phyloP scores from a whole-genome alignment of 2,329 filamentous ascomycete genomes.

The Chaetomiaceae sp. region DNA sequence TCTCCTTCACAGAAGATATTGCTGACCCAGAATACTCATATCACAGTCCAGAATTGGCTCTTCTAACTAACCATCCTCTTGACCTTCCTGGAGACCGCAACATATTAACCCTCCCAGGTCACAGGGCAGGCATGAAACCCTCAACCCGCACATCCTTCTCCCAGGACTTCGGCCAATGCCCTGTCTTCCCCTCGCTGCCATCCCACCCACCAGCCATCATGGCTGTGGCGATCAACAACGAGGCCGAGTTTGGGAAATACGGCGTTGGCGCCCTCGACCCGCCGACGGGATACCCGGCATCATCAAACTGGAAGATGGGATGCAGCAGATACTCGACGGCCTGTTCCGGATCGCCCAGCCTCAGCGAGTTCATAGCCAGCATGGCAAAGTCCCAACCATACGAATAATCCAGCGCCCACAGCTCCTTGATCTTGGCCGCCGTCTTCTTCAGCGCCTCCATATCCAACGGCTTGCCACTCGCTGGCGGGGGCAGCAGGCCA shows the following conservation, averaged over 20 bases:
- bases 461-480: slow-evolving; percentile 34
- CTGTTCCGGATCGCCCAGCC: slow-evolving; percentile 37
- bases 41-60: neutral
- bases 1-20: no score
- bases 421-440: slow-evolving; percentile 35
- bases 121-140: slow-evolving; percentile 41
- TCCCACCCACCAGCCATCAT: slow-evolving; percentile 58
- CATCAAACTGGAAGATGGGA: slow-evolving; percentile 50
- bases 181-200: slow-evolving; percentile 35
- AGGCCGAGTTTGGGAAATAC: slow-evolving; percentile 50
- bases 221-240: slow-evolving; percentile 47
- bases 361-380: slow-evolving; percentile 42
- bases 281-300: slow-evolving; percentile 51
- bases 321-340: slow-evolving; percentile 44
- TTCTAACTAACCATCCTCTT: neutral
- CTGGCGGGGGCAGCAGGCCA: slow-evolving; percentile 39
- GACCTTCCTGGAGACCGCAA: neutral
- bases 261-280: slow-evolving; percentile 51
- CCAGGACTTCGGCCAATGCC: slow-evolving; percentile 46
- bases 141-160: slow-evolving; percentile 44
- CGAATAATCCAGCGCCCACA: slow-evolving; percentile 38
- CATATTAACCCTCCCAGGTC: neutral
- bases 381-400: slow-evolving; percentile 45
- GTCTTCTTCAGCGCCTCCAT: slow-evolving; percentile 35
- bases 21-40: no score